Evolutionary conservation across 1,284 basidiomycete species (phyloP).

Genomic region (Ceratobasidium sp.): DNA sequence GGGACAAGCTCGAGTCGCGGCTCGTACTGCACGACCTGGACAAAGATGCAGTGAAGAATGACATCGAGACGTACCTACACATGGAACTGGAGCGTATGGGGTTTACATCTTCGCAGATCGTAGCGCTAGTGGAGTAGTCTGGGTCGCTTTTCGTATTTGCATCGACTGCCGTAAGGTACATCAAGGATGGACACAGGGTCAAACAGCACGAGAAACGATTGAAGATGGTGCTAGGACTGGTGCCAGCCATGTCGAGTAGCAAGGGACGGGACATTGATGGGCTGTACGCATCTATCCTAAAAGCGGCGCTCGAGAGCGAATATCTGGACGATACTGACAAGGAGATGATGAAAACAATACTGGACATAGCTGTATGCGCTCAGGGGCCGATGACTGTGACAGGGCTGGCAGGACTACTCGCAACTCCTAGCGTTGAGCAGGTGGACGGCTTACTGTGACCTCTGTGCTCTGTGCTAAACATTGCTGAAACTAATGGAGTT

Average conservation of each 20-base stretch:
- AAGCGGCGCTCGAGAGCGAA: background rate
- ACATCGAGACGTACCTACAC: background rate
- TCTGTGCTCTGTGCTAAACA: no score
- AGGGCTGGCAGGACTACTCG: background rate
- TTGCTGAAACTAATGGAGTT: no score
- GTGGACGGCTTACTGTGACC: no score
- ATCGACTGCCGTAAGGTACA: no score
- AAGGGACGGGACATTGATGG: slow-evolving; percentile 1
- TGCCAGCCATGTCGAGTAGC: no score
- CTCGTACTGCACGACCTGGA: slow-evolving; percentile 1
- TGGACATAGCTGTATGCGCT: background rate
- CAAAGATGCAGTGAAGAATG: background rate
- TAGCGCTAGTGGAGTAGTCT: no score
- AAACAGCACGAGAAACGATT: no score
- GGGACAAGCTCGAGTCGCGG: background rate
- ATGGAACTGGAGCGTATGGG: background rate
- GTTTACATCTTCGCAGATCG: no score
- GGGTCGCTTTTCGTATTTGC: no score
- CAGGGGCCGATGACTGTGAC: slow-evolving; percentile 1
- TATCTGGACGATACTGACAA: background rate
- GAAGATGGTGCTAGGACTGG: no score
- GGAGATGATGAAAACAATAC: background rate
- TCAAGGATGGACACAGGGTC: no score
- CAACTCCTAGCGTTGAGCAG: no score
- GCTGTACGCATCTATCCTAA: slow-evolving; percentile 1